These are phyloP conservation scores for Taiozyma sp. DNA, from an alignment of 1,139 yeast species.

Conservation along the genomic window DNA sequence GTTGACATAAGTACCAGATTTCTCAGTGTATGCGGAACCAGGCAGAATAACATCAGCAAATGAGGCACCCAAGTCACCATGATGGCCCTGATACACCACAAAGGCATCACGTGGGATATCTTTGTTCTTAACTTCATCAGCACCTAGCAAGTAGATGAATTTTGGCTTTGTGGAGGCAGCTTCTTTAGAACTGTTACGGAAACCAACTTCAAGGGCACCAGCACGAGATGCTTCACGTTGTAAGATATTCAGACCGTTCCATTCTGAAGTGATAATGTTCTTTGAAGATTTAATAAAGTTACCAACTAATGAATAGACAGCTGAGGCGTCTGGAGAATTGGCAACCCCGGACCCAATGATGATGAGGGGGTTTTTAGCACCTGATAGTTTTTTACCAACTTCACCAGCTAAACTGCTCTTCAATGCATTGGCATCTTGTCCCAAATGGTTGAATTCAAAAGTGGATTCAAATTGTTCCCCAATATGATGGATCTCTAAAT, in stretches of 20 bases:
- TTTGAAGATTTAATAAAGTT: conserved; percentile 51
- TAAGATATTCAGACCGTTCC: conserved; percentile 81
- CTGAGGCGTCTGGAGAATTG: conserved; percentile 61
- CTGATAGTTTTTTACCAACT: conserved; percentile 62
- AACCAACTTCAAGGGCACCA: conserved; percentile 85
- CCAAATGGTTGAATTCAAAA: conserved; percentile 61
- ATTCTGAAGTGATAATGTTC: conserved; percentile 64
- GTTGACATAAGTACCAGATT: conserved; percentile 82
- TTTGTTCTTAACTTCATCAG: conserved; percentile 69
- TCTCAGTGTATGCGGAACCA: conserved; percentile 87
- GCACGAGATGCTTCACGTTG: conserved; percentile 87
- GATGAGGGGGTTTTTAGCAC: conserved; percentile 73
- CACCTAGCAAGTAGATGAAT: conserved; percentile 76
- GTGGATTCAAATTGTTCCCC: conserved; percentile 81
- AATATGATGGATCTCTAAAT: conserved; percentile 62
- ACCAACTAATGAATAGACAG: conserved; percentile 59
- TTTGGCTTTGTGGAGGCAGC: conserved; percentile 54
- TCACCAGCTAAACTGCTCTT: conserved; percentile 60
- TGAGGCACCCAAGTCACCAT: conserved; percentile 88
- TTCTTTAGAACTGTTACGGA: conserved; percentile 46
- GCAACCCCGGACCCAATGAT: conserved; percentile 81
- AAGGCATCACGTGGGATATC: conserved; percentile 83
- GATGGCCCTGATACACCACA: conserved; percentile 90
- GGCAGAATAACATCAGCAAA: conserved; percentile 86
- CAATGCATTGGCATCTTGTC: conserved; percentile 56